Evolutionary conservation across 768 basidiomycete genomes (phyloP), one percentile per base, ranked within the genome.

Genomic region (Naganishia vishniacii): DNA sequence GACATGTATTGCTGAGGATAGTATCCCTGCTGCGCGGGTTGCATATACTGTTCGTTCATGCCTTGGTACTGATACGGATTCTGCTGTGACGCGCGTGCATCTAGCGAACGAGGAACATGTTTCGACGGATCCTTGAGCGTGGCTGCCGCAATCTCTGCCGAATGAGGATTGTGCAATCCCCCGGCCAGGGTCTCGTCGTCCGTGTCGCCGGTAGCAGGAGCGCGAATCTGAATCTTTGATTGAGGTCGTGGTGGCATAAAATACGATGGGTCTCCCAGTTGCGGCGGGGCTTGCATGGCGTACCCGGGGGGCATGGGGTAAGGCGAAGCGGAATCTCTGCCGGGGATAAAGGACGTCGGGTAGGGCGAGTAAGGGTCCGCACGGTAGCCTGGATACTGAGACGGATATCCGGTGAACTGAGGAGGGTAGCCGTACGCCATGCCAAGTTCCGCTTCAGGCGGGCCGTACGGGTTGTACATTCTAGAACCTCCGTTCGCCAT

Each of bases 161-260:
- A 63, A 44, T 51, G 40, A 12, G 23, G n/a, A 15, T 63, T 13
- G 20, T 46, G 47, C 23, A 37, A 28, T 59, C 41, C 7, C 49
- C 45, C 23, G 25, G 61, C 20, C 42, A 51, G 40, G 49, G 11
- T 12, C 32, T 37, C n/a, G n/a, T 37, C 34, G 7, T 15, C 34
- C 34, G 32, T 34, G 28, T 63, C 40, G 48, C 42, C 48, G 15
- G 48, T 42, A 4, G 62, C 29, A 3, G 67, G 67, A 23, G 64
- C 63, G 13, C 67, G 58, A 37, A 68, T 68, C 49, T 64, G 47
- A 20, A 68, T 56, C 48, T 60, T 61, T 25, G 37, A 47, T 34
- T 40, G 41, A 26, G 62, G 63, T 47, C 63, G 58, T 13, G 67
- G 67, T 18, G 62, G 67, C 13, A 48, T 64, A 59, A 68, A 68